Conservation (phyloP, 352 stramenopile genomes). For the Globisporangium megalacanthum region DNA sequence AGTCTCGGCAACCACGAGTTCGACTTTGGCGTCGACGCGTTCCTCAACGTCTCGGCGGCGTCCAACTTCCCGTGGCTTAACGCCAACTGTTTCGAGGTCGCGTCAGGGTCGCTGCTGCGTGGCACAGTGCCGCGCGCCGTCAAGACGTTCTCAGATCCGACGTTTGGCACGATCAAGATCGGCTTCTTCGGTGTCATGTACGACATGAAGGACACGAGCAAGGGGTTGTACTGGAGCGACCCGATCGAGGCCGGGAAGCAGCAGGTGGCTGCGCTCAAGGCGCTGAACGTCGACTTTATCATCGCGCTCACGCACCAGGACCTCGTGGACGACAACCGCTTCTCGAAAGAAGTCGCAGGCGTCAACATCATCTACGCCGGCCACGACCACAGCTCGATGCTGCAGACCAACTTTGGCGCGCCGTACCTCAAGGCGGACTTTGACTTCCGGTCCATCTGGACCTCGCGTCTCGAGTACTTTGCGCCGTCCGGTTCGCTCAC, state of each 20-base stretch:
- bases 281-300: constrained; percentile 51
- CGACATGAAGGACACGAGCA: constrained; percentile 61
- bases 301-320: constrained; percentile 72
- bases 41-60: constrained; percentile 52
- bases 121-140: constrained; percentile 41
- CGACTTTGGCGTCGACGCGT: constrained; percentile 67
- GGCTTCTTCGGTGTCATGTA: constrained; percentile 79
- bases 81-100: constrained; percentile 62
- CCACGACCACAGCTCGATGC: constrained; percentile 66
- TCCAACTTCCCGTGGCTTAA: constrained; percentile 71
- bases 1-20: constrained; percentile 79
- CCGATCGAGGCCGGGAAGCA: constrained; percentile 45
- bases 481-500: constrained; percentile 20
- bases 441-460: constrained; percentile 70
- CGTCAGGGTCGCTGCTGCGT: constrained; percentile 33
- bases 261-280: constrained; percentile 37
- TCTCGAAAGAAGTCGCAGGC: constrained; percentile 56
- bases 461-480: constrained; percentile 57
- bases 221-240: constrained; percentile 63
- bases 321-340: constrained; percentile 52
- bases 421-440: constrained; percentile 71
- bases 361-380: constrained; percentile 66
- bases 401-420: constrained; percentile 61
- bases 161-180: constrained; percentile 42
- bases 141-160: constrained; percentile 32